phyloP scores from a whole-genome alignment of 768 basidiomycete species.

The Suillus alpinus region DNA sequence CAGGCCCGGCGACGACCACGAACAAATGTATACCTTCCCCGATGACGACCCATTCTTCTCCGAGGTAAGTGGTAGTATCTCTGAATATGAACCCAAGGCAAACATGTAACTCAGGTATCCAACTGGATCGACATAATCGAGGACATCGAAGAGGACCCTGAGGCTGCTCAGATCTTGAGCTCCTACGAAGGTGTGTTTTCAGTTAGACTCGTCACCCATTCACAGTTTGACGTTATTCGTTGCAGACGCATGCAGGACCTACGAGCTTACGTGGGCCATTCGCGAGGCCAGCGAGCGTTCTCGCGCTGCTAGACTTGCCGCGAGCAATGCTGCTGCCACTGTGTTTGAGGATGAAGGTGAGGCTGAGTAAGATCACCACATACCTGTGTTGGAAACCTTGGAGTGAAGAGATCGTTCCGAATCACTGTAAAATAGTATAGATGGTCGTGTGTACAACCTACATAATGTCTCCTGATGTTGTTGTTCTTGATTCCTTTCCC shows the following conservation, averaged over 20 bases:
- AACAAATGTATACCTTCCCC: conserved; percentile 66
- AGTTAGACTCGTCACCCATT: neutral
- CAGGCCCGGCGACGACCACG: conserved; percentile 75
- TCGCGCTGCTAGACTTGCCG: conserved; percentile 44
- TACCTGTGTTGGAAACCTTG: neutral
- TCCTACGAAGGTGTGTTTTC: conserved; percentile 68
- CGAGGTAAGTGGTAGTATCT: conserved; percentile 44
- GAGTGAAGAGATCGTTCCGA: neutral
- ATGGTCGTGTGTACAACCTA: neutral
- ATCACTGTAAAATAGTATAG: neutral
- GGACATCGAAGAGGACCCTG: conserved; percentile 84
- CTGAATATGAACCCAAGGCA: neutral
- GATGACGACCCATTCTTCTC: conserved; percentile 95
- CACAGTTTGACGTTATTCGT: conserved; percentile 3
- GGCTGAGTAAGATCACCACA: conserved; percentile 1
- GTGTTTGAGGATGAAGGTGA: conserved; percentile 23
- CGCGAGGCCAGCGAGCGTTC: conserved; percentile 73
- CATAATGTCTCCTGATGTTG: neutral
- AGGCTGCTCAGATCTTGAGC: conserved; percentile 75
- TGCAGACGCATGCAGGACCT: conserved; percentile 81
- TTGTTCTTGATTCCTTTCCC: neutral
- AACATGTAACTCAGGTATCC: conserved; percentile 44
- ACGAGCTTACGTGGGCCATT: conserved; percentile 93
- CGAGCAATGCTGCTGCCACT: conserved; percentile 29
- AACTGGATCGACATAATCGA: conserved; percentile 89